phyloP scores from a whole-genome alignment of 768 basidiomycete species.

The Lactarius indigo region DNA sequence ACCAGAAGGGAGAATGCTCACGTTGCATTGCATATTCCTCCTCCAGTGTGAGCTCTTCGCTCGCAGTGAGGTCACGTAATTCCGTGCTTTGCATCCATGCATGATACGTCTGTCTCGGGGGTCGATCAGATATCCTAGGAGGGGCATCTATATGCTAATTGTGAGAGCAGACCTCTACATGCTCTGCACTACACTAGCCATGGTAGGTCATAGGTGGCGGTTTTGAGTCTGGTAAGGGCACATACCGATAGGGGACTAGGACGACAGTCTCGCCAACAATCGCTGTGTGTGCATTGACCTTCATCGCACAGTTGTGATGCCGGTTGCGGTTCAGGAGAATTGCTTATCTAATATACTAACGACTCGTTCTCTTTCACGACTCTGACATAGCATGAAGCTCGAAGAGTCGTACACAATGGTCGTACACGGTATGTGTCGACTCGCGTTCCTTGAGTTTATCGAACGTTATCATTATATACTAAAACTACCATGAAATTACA shows the following conservation, averaged over 20 bases:
- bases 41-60: constrained; percentile 74
- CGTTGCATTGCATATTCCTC: constrained; percentile 91
- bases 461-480: no score
- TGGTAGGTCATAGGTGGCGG: background rate
- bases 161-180: constrained; percentile 39
- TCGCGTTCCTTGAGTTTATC: no score
- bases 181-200: constrained; percentile 35
- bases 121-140: background rate
- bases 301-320: constrained; percentile 41
- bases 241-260: constrained; percentile 75
- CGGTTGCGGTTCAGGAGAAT: no score
- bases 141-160: background rate
- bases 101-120: constrained; percentile 62
- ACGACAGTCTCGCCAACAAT: constrained; percentile 66
- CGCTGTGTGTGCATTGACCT: constrained; percentile 59
- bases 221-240: background rate
- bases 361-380: no score
- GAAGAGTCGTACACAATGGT: no score
- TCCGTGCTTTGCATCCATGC: constrained; percentile 82
- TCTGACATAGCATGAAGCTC: no score
- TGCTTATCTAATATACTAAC: no score
- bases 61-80: constrained; percentile 74
- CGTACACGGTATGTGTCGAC: no score
- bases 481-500: no score
- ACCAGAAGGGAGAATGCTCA: constrained; percentile 33